These are phyloP conservation scores for Thraustotheca clavata DNA, from an alignment of 352 stramenopile genomes.

Conservation along the genomic window DNA sequence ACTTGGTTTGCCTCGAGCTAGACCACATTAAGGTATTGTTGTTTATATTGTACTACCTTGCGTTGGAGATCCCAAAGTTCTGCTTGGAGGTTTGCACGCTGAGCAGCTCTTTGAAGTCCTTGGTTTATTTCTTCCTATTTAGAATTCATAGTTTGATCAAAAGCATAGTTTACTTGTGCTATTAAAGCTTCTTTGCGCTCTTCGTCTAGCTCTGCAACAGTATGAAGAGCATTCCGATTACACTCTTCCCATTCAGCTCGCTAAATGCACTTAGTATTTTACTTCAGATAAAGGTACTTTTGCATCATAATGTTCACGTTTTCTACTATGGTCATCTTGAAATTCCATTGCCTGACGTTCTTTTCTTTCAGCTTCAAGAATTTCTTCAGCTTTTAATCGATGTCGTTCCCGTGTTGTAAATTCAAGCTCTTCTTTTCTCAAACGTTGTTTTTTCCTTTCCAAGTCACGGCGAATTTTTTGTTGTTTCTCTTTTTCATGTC, in stretches of 20 bases:
- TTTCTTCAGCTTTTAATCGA: neutral
- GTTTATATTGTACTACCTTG: neutral
- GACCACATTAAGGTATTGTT: neutral
- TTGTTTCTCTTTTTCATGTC: neutral
- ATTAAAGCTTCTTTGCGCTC: neutral
- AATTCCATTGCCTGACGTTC: conserved; percentile 6
- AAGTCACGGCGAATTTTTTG: conserved; percentile 7
- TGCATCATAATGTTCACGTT: conserved; percentile 3
- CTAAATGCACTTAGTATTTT: neutral
- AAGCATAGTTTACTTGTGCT: neutral
- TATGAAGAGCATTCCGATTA: conserved; percentile 7
- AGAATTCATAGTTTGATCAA: neutral
- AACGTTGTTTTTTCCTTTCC: conserved; percentile 4
- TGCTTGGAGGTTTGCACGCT: conserved; percentile 5
- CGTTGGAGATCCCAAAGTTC: conserved; percentile 18
- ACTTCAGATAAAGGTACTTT: neutral
- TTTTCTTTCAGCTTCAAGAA: neutral
- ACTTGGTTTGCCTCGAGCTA: conserved; percentile 19
- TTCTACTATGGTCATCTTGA: neutral
- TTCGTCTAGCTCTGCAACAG: conserved; percentile 10
- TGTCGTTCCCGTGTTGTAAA: conserved; percentile 4
- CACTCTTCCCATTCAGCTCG: neutral
- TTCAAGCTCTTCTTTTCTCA: conserved; percentile 5
- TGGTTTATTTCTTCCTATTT: conserved; percentile 9
- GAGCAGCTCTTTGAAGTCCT: conserved; percentile 5